phyloP scores from a whole-genome alignment of 1,284 basidiomycete species.

The Tetrapyrgos nigripes region DNA sequence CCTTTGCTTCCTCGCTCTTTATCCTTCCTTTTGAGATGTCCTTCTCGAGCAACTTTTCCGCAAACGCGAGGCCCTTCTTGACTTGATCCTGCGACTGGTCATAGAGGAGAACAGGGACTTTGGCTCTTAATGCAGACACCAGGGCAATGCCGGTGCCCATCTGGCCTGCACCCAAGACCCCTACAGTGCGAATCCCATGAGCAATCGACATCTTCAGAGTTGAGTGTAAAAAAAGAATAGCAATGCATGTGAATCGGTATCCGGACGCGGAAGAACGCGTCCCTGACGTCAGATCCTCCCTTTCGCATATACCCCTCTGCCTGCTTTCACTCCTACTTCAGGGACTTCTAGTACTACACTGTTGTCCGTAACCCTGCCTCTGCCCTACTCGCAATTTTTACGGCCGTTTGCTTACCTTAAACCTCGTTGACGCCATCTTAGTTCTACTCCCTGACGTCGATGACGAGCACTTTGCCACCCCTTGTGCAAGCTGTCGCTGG shows the following conservation, averaged over 20 bases:
- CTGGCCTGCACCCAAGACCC: slow-evolving; percentile 84
- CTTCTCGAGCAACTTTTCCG: slow-evolving; percentile 87
- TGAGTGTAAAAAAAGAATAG: slow-evolving; percentile 33
- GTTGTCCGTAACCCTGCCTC: no score
- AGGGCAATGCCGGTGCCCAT: slow-evolving; percentile 91
- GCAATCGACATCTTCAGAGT: slow-evolving; percentile 47
- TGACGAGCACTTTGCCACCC: slow-evolving; percentile 64
- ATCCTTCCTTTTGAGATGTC: slow-evolving; percentile 88
- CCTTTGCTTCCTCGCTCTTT: slow-evolving; percentile 75
- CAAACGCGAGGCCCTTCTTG: slow-evolving; percentile 71
- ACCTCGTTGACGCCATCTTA: no score
- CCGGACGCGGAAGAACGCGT: not conserved
- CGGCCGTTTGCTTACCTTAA: no score
- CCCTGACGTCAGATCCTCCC: not conserved
- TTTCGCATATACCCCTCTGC: not conserved
- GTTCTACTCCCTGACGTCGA: slow-evolving; percentile 26
- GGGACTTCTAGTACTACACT: no score
- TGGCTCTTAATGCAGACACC: slow-evolving; percentile 81
- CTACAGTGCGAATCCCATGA: slow-evolving; percentile 74
- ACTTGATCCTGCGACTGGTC: slow-evolving; percentile 75
- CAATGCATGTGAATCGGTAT: slow-evolving; percentile 2
- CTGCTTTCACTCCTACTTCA: no score
- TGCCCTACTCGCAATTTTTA: no score
- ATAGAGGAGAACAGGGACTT: slow-evolving; percentile 77
- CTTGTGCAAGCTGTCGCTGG: slow-evolving; percentile 63